Evolutionary conservation across 2,329 filamentous ascomycete species (phyloP).

Genomic region (Rasamsonia emersonii): DNA sequence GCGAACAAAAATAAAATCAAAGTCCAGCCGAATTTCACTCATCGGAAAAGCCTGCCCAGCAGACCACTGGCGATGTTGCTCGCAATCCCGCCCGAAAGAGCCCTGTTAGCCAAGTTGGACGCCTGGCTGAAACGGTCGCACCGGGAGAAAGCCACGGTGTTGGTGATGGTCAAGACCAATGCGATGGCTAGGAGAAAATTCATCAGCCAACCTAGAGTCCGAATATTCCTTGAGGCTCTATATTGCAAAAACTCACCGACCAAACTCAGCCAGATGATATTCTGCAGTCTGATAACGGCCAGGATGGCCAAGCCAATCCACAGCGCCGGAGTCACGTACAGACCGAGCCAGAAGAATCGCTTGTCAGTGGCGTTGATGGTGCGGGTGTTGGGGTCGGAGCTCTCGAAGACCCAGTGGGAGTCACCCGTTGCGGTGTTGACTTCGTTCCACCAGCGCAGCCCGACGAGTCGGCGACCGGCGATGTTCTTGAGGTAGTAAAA

Average conservation of each 20-base stretch:
- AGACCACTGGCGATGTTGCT: conserved; percentile 47
- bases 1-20: neutral
- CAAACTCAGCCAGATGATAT: conserved; percentile 43
- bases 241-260: conserved; percentile 33
- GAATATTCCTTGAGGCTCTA: neutral
- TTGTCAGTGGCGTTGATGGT: conserved; percentile 41
- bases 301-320: conserved; percentile 42
- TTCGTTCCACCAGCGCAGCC: conserved; percentile 46
- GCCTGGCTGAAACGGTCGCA: conserved; percentile 50
- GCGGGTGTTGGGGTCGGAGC: conserved; percentile 36
- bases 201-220: neutral
- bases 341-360: conserved; percentile 44
- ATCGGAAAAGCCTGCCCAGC: conserved; percentile 47
- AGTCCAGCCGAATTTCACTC: too few relatives aligned
- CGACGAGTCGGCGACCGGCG: conserved; percentile 42
- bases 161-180: conserved; percentile 42
- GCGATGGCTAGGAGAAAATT: conserved; percentile 34
- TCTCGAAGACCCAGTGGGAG: conserved; percentile 45
- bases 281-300: conserved; percentile 38
- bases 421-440: conserved; percentile 40
- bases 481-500: conserved; percentile 48
- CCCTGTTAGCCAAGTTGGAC: conserved; percentile 48
- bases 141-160: conserved; percentile 43
- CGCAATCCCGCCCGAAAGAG: conserved; percentile 46
- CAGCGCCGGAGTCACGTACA: conserved; percentile 39